Conservation (phyloP, 352 stramenopile genomes). For the Phytophthora ramorum region DNA sequence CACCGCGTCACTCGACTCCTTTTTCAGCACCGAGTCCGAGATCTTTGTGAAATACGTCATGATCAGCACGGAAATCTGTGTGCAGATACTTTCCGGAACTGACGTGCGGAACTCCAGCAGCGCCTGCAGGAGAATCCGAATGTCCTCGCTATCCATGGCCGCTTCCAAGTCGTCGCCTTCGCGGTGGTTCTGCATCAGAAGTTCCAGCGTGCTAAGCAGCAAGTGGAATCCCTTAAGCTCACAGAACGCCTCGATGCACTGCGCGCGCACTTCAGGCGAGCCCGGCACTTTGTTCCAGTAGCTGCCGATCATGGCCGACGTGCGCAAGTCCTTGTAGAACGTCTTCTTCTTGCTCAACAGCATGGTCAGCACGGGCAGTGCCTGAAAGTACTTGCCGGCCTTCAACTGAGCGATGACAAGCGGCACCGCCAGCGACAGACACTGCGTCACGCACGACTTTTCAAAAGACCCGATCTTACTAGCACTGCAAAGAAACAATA, state of each 20-base stretch:
- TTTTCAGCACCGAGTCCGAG: slow-evolving; percentile 82
- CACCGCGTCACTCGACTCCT: slow-evolving; percentile 85
- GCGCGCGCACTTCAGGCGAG: slow-evolving; percentile 79
- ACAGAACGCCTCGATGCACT: slow-evolving; percentile 87
- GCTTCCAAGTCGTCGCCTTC: slow-evolving; percentile 54
- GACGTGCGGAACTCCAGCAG: slow-evolving; percentile 77
- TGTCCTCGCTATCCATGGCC: slow-evolving; percentile 82
- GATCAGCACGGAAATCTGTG: slow-evolving; percentile 73
- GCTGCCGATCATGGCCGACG: slow-evolving; percentile 88
- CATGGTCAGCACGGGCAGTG: slow-evolving; percentile 78
- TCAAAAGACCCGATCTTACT: slow-evolving; percentile 90
- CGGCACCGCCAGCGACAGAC: slow-evolving; percentile 66
- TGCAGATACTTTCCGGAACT: slow-evolving; percentile 69
- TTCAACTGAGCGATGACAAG: slow-evolving; percentile 82
- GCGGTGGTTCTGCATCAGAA: slow-evolving; percentile 60
- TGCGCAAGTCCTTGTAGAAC: slow-evolving; percentile 90
- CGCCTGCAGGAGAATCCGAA: slow-evolving; percentile 82
- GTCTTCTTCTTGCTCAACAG: slow-evolving; percentile 92
- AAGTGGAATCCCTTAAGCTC: slow-evolving; percentile 83
- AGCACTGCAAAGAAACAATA: slow-evolving; percentile 45
- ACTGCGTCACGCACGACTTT: slow-evolving; percentile 88
- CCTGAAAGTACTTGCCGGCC: slow-evolving; percentile 64
- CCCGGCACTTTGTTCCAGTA: slow-evolving; percentile 91
- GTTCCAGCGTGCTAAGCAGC: slow-evolving; percentile 76
- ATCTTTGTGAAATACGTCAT: slow-evolving; percentile 88